Base-by-base conservation (phyloP, 2,329 filamentous ascomycete genomes). In the Penicillium psychrosexuale region DNA sequence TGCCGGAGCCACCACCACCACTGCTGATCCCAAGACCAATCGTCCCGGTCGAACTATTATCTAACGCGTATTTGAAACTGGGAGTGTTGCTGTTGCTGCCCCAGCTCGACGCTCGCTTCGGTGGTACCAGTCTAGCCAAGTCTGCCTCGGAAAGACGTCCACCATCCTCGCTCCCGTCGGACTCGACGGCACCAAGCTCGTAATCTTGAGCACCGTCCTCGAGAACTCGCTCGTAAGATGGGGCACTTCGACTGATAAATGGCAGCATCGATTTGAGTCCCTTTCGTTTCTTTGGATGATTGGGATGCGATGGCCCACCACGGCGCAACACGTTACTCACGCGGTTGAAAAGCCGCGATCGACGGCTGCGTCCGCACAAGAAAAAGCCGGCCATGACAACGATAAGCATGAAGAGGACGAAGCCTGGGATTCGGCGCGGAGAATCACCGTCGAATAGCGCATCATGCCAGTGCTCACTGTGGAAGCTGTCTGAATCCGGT, bases 191-290 rank as follows among this genome's bases (percentile, higher is more conserved):
- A 28, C 82, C 84, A 2, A 97, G 82, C 69, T 97, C 92, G 67
- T 96, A 93, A 39, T 91, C 87, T 51, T 83, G 74, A 2, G 76
- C 77, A 11, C 89, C 91, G 62, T 92, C 89, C 74, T 97, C 91
- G 48, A 95, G 76, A 3, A 97, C 87, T 30, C 91, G 86, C 69
- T 97, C 92, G 68, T 97, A 97, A 3, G 82, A 78, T 8, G 78
- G 74, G 5, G 61, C 61, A 13, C 62, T 67, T 7, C 71, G 66
- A 15, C 69, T 65, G 33, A 72, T 62, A 61, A 73, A 76, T 1
- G 68, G 71, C 22, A 74, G 50, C 56, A 83, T 80, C 13, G 82
- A 66, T 19, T 79, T 82, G 58, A 95, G 88, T 5, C 94, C 72
- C 67, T 88, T 90, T 59, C 80, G 81, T 8, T 67, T 70, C 54